phyloP scores from a whole-genome alignment of 805 yeast species.

The Ogataea dorogensis region DNA sequence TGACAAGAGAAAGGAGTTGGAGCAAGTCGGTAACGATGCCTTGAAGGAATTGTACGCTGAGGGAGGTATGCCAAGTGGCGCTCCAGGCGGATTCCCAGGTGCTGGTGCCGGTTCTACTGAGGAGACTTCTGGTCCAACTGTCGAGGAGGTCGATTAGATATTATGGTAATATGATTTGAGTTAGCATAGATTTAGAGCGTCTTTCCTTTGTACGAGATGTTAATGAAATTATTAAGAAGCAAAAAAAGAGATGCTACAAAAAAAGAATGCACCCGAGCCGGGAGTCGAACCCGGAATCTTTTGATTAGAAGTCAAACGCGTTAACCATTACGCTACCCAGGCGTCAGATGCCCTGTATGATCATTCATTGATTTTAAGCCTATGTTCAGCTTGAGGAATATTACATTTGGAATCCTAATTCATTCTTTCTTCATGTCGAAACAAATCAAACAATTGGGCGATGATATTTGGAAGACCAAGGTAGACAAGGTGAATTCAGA shows the following conservation, averaged over 20 bases:
- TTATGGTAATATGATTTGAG: constrained; percentile 7
- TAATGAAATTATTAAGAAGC: background rate
- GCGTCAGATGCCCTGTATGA: constrained; percentile 7
- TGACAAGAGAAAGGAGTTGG: constrained; percentile 95
- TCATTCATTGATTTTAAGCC: no score
- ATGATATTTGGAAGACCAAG: constrained; percentile 87
- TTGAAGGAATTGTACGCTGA: constrained; percentile 95
- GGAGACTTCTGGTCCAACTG: constrained; percentile 61
- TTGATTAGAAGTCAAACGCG: constrained; percentile 68
- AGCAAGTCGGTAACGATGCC: constrained; percentile 92
- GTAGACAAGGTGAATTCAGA: constrained; percentile 92
- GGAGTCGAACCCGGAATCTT: constrained; percentile 67
- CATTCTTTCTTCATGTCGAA: constrained; percentile 31
- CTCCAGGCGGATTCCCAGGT: constrained; percentile 36
- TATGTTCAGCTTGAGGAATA: no score
- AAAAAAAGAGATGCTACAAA: constrained; percentile 1
- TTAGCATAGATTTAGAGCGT: background rate
- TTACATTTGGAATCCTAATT: background rate
- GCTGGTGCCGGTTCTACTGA: constrained; percentile 27
- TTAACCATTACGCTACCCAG: constrained; percentile 53
- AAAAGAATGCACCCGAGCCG: constrained; percentile 34
- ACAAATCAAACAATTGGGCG: constrained; percentile 56
- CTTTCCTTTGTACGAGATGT: no score
- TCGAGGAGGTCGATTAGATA: constrained; percentile 72
- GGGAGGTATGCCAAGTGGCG: constrained; percentile 76